A percentile compares a stretch with the other conserved stretches of the same genome.
Evolutionary conservation across 345 rosid genomes (phyloP).

Genomic region (Corymbia maculata): DNA sequence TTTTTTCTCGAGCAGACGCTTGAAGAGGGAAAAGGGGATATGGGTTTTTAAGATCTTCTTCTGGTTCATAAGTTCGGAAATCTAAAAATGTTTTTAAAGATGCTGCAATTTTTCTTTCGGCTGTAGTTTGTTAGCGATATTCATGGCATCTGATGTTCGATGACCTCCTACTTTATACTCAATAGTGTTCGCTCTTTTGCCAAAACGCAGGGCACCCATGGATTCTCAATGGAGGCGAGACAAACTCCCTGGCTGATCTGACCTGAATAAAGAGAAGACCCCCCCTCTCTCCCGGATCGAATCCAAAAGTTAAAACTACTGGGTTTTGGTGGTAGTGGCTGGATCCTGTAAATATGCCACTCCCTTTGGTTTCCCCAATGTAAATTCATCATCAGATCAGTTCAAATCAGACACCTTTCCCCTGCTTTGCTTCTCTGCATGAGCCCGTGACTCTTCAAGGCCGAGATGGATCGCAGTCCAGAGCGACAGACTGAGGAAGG

Average conservation of each 20-base stretch:
- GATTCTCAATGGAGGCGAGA: conserved; percentile 46
- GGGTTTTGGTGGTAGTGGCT: background rate
- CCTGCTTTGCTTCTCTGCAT: background rate
- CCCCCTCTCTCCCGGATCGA: background rate
- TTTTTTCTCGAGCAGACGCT: background rate
- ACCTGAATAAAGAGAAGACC: background rate
- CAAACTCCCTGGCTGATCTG: conserved; percentile 15
- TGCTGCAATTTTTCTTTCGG: background rate
- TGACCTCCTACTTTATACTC: background rate
- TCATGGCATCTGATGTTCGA: background rate
- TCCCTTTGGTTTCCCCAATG: background rate
- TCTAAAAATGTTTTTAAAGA: background rate
- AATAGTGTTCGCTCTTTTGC: background rate
- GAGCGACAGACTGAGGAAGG: background rate
- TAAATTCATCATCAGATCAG: background rate
- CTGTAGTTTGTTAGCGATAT: background rate
- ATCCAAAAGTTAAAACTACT: background rate
- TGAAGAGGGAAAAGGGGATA: background rate
- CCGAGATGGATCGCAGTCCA: background rate
- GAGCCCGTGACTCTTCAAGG: background rate
- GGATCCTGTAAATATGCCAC: background rate
- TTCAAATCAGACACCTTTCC: background rate
- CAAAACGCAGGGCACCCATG: conserved; percentile 56
- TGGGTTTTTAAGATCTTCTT: background rate
- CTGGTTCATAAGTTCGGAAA: background rate